A percentile compares a stretch with the other conserved stretches of the same genome.
These are phyloP conservation scores for Suillus cothurnatus DNA, from an alignment of 768 basidiomycete species.

Conservation along the genomic window DNA sequence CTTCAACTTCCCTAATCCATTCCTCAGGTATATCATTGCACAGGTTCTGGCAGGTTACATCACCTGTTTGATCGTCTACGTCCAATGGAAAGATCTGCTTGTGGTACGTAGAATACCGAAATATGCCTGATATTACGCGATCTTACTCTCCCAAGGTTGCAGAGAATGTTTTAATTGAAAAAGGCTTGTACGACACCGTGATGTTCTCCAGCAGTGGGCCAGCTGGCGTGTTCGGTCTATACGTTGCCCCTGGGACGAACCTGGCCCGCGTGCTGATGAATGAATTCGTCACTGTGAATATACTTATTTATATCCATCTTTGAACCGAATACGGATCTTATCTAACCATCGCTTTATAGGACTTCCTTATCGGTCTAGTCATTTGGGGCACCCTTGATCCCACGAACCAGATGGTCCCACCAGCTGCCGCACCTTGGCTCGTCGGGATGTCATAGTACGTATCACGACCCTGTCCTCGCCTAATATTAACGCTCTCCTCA, in stretches of 20 bases:
- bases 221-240: slow-evolving; percentile 43
- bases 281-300: slow-evolving; percentile 39
- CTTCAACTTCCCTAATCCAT: slow-evolving; percentile 13
- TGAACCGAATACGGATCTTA: neutral
- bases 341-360: slow-evolving; percentile 24
- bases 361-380: slow-evolving; percentile 49
- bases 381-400: slow-evolving; percentile 60
- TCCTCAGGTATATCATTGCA: slow-evolving; percentile 60
- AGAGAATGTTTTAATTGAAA: slow-evolving; percentile 33
- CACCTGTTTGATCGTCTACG: slow-evolving; percentile 61
- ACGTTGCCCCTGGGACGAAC: slow-evolving; percentile 32
- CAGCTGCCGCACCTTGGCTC: slow-evolving; percentile 50
- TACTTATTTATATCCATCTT: neutral
- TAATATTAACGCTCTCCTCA: slow-evolving; percentile 23
- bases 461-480: neutral
- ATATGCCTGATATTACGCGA: slow-evolving; percentile 25
- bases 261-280: slow-evolving; percentile 39
- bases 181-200: slow-evolving; percentile 27
- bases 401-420: slow-evolving; percentile 59
- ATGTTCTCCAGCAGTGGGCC: slow-evolving; percentile 40
- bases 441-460: slow-evolving; percentile 64
- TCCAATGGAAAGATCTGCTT: slow-evolving; percentile 60
- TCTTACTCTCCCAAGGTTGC: slow-evolving; percentile 30
- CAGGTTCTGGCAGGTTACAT: slow-evolving; percentile 70
- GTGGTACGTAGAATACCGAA: slow-evolving; percentile 32